Evolutionary conservation across 345 rosid species (phyloP).

Genomic region (Linum lewisii): DNA sequence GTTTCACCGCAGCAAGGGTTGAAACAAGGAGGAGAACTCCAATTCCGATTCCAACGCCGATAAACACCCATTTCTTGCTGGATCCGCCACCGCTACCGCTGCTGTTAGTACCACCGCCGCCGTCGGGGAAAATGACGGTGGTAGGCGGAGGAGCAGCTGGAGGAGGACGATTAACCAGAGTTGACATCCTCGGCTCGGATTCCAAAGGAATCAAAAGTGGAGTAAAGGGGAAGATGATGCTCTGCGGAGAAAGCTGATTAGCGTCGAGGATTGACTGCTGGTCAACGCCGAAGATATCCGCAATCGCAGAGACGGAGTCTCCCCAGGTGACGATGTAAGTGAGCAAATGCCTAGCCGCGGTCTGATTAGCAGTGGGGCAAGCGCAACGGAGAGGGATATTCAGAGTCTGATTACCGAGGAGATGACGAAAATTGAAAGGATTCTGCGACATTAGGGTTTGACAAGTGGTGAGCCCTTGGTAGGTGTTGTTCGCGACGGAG

Average conservation of each 20-base stretch:
- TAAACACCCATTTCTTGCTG: constrained; percentile 30
- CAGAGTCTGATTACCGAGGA: constrained; percentile 20
- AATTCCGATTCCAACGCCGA: constrained; percentile 51
- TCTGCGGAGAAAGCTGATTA: constrained; percentile 25
- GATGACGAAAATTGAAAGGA: constrained; percentile 15
- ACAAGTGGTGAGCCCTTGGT: constrained; percentile 86
- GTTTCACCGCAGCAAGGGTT: constrained; percentile 1
- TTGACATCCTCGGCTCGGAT: constrained; percentile 26
- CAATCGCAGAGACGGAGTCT: constrained; percentile 37
- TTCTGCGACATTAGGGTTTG: constrained; percentile 73
- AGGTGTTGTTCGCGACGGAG: constrained; percentile 58
- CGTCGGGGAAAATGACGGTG: constrained; percentile 4
- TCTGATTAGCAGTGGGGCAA: constrained; percentile 59
- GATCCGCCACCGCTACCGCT: constrained; percentile 15
- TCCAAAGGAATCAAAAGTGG: constrained; percentile 61
- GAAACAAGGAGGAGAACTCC: constrained; percentile 30
- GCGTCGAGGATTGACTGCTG: constrained; percentile 34
- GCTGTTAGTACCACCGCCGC: constrained; percentile 7
- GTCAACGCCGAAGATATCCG: constrained; percentile 32
- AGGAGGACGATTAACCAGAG: constrained; percentile 21
- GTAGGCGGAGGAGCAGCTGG: constrained; percentile 20
- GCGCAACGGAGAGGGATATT: constrained; percentile 71
- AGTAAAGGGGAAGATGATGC: constrained; percentile 42
- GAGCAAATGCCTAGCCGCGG: constrained; percentile 46
- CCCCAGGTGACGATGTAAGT: constrained; percentile 38